phyloP scores from a whole-genome alignment of 1,284 basidiomycete genomes.

The Neotropicomus parvogracilis region DNA sequence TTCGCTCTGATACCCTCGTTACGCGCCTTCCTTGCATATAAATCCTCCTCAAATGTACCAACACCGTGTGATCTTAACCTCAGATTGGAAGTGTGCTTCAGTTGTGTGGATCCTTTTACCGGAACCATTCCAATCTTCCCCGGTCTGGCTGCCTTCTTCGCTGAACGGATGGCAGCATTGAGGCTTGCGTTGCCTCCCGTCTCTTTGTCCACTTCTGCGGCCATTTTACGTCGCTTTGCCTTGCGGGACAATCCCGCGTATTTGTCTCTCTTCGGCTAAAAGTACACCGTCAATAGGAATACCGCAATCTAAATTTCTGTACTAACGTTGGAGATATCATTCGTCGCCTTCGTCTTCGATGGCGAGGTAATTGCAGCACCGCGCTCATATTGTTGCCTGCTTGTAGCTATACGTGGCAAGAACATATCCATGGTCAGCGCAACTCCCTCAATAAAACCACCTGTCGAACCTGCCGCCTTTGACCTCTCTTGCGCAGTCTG shows the following conservation, averaged over 20 bases:
- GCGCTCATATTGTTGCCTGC: constrained; percentile 70
- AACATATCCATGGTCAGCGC: constrained; percentile 1
- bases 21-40: constrained; percentile 34
- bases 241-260: constrained; percentile 81
- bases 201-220: constrained; percentile 74
- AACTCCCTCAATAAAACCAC: not conserved
- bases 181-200: constrained; percentile 52
- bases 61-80: constrained; percentile 24
- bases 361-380: constrained; percentile 40
- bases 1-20: constrained; percentile 47
- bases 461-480: constrained; percentile 65
- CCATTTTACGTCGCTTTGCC: constrained; percentile 82
- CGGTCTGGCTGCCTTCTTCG: constrained; percentile 74
- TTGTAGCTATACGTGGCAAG: constrained; percentile 48
- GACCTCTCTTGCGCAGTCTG: constrained; percentile 85
- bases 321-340: constrained; percentile 20
- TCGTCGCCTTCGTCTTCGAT: constrained; percentile 26
- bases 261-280: constrained; percentile 76
- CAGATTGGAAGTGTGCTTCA: constrained; percentile 18
- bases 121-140: constrained; percentile 37
- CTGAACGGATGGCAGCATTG: constrained; percentile 75
- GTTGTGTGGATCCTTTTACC: constrained; percentile 15
- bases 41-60: constrained; percentile 42
- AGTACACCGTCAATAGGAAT: constrained; percentile 8
- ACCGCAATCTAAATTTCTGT: not conserved